Conservation (phyloP, 768 basidiomycete genomes). For the Amanita polypyramis region DNA sequence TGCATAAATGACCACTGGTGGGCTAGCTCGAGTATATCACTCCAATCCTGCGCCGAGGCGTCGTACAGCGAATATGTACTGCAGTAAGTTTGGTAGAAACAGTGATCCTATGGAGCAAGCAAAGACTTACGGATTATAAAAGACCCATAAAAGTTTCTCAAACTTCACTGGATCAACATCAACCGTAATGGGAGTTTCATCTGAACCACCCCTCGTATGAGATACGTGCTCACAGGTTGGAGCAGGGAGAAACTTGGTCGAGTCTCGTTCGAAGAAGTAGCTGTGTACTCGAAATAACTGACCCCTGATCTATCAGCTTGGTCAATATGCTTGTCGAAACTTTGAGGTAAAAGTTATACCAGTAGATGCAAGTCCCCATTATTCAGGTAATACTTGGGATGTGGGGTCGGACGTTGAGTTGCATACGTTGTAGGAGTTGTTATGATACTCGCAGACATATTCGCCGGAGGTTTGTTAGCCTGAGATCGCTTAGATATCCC, state of each 20-base stretch:
- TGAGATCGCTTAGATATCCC: too few species aligned
- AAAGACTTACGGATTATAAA: constrained; percentile 47
- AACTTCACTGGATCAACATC: constrained; percentile 38
- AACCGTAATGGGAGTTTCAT: constrained; percentile 27
- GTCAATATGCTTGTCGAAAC: constrained; percentile 1
- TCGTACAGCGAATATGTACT: constrained; percentile 50
- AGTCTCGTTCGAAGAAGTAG: constrained; percentile 46
- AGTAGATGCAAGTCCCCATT: constrained; percentile 39
- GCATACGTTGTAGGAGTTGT: too few species aligned
- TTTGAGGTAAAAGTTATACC: constrained; percentile 16
- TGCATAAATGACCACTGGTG: constrained; percentile 44
- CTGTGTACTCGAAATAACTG: constrained; percentile 40
- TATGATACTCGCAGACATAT: too few species aligned
- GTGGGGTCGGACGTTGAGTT: neutral
- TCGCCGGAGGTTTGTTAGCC: too few species aligned
- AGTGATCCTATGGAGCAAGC: too few species aligned
- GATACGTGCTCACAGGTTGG: neutral
- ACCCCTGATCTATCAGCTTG: constrained; percentile 28
- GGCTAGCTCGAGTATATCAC: constrained; percentile 39
- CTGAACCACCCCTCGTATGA: constrained; percentile 15
- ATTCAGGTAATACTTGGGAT: constrained; percentile 32
- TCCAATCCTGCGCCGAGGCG: constrained; percentile 42
- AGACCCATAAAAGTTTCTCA: constrained; percentile 47
- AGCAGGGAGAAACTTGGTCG: constrained; percentile 24
- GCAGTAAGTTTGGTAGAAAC: neutral